phyloP scores from a whole-genome alignment of 108 stramenopile species.

The Parietichytrium sp. region DNA sequence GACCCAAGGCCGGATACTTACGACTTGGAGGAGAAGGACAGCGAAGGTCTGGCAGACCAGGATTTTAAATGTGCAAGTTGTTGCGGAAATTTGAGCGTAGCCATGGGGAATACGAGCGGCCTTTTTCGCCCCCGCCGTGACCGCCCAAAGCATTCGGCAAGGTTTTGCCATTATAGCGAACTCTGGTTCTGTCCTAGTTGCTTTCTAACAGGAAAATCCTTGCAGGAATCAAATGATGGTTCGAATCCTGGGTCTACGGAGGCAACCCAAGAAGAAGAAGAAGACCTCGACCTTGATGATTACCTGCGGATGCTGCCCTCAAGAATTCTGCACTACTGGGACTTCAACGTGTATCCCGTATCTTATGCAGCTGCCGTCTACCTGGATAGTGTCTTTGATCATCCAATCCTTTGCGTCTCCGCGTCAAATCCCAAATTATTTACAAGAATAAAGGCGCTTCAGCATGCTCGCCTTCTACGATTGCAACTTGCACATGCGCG shows the following conservation, averaged over 20 bases:
- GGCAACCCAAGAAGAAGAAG: background rate
- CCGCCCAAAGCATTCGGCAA: background rate
- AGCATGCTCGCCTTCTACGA: background rate
- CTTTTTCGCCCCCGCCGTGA: background rate
- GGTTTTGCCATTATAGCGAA: slow-evolving; percentile 1
- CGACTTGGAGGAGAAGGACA: background rate
- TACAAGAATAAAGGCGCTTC: background rate
- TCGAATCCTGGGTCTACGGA: background rate
- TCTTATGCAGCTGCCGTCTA: background rate
- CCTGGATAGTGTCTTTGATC: background rate
- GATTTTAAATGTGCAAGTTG: slow-evolving; percentile 9
- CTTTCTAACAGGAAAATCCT: background rate
- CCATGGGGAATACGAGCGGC: background rate
- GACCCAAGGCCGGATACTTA: background rate
- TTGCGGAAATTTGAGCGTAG: background rate
- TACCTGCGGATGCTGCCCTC: background rate
- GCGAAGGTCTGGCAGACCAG: background rate
- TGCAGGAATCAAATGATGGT: no score
- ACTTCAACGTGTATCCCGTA: background rate
- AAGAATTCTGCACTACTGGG: slow-evolving; percentile 16
- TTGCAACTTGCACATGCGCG: background rate
- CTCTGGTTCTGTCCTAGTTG: slow-evolving; percentile 1
- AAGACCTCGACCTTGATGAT: background rate
- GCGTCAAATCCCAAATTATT: slow-evolving; percentile 4
- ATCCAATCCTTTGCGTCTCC: slow-evolving; percentile 9